Base-by-base conservation (phyloP, 495 filamentous ascomycete species). In the Aspergillus biplanus region DNA sequence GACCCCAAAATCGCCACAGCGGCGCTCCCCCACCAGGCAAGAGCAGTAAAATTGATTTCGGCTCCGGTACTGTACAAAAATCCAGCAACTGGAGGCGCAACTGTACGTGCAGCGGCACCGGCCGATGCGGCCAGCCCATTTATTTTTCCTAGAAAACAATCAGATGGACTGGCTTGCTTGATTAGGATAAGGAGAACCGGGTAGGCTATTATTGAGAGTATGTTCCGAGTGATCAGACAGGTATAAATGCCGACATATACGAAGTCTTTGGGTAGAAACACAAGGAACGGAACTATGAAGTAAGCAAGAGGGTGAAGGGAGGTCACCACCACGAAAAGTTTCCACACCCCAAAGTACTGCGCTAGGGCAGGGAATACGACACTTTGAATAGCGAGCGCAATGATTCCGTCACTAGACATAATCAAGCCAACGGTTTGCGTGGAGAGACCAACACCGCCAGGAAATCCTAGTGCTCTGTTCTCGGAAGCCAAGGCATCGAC, bases 81-180 rank as follows among this genome's bases (percentile, higher is more conserved):
- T 0, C 91, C 91, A 2, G 91, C 88, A 31, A 95, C 75, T 0
- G 91, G 91, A 55, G 90, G 89, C 0, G 91, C 88, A 32, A 92
- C 71, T 60, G 90, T 93, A 39, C 91, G 86, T 67, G 88, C 89
- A 8, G 87, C 89, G 0, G 90, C 91, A 5, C 90, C 90, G 5
- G 89, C 90, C 39, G 88, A 91, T 4, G 91, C 91, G 39, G 91
- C 90, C 7, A 93, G 81, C 2, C 91, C 91, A 65, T 95, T 95
- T 59, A 95, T 88, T 69, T 86, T 91, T 13, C 91, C 91, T 49
- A 95, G 80, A 18, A 86, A 81, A 0, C 80, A 83, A 8, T 81
- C 76, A 15, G 85, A 86, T 4, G 91, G 89, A 18, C 89, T 89
- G 0, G 91, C 88, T 78, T 93, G 90, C 72, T 94, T 95, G 77